Conservation (phyloP, 2,329 filamentous ascomycete genomes). For the Aspergillus luchuensis region DNA sequence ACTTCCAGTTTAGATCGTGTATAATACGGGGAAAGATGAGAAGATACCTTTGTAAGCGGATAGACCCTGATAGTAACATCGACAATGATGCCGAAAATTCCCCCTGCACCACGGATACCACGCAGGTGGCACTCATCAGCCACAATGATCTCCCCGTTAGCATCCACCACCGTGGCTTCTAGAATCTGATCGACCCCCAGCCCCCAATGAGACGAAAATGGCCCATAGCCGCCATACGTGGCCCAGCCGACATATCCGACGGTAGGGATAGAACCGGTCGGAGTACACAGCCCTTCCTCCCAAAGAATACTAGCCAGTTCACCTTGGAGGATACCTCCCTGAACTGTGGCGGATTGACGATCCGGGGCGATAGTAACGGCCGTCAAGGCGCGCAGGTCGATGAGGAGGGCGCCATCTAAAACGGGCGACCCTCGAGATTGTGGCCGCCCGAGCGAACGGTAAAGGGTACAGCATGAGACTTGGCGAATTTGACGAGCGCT, state of each 20-base stretch:
- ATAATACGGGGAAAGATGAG: too few species aligned
- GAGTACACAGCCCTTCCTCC: conserved; percentile 13
- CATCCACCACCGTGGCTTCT: conserved; percentile 20
- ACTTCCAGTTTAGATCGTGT: too few species aligned
- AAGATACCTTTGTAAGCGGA: conserved; percentile 12
- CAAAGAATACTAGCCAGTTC: conserved; percentile 13
- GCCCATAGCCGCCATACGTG: conserved; percentile 40
- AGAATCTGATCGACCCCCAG: conserved; percentile 44
- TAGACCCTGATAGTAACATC: conserved; percentile 23
- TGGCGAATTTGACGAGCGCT: conserved; percentile 13
- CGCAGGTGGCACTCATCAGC: conserved; percentile 18
- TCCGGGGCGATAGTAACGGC: conserved; percentile 12
- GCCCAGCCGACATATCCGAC: conserved; percentile 44
- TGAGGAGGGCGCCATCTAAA: conserved; percentile 10
- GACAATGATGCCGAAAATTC: conserved; percentile 23
- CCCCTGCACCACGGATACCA: conserved; percentile 23
- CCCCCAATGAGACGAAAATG: conserved; percentile 31
- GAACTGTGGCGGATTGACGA: conserved; percentile 12
- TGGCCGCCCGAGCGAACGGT: conserved; percentile 24
- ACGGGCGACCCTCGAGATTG: conserved; percentile 19
- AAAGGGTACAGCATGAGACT: conserved; percentile 12
- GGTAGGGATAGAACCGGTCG: conserved; percentile 14
- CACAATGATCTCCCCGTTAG: conserved; percentile 14
- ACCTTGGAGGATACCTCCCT: conserved; percentile 17
- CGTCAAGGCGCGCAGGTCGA: conserved; percentile 20